phyloP scores from a whole-genome alignment of 495 filamentous ascomycete genomes.

The Penicillium lagena region DNA sequence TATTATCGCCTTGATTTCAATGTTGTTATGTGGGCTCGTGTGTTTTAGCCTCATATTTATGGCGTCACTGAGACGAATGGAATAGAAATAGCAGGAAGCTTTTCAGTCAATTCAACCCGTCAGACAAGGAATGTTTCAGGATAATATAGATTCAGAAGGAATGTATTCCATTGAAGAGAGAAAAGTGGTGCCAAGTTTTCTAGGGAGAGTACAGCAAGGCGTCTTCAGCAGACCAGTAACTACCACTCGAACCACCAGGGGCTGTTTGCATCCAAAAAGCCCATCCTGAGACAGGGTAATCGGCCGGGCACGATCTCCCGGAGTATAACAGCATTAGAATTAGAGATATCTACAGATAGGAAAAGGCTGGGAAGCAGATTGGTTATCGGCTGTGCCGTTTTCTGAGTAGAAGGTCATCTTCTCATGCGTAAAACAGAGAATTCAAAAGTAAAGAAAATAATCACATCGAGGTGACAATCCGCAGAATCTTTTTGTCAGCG shows the following conservation, averaged over 20 bases:
- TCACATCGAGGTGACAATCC: not conserved
- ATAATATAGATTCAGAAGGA: constrained; percentile 12
- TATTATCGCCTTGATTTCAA: no score
- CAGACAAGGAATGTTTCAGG: not conserved
- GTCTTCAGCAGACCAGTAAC: not conserved
- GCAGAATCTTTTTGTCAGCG: not conserved
- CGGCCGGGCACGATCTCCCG: constrained; percentile 3
- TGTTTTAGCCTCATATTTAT: no score
- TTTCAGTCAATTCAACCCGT: not conserved
- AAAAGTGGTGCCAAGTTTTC: constrained; percentile 8
- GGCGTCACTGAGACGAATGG: no score
- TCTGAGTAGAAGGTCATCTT: constrained; percentile 13
- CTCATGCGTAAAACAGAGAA: constrained; percentile 9
- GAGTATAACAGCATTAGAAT: constrained; percentile 22
- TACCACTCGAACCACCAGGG: no score
- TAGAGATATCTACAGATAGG: constrained; percentile 33
- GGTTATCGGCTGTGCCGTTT: not conserved
- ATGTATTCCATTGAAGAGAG: constrained; percentile 33
- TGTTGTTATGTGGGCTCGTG: no score
- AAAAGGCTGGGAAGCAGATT: constrained; percentile 6
- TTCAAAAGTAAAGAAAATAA: not conserved
- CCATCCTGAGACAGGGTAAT: constrained; percentile 1
- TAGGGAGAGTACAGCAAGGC: constrained; percentile 8
- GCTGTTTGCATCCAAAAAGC: not conserved
- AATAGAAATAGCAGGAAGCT: no score